Evolutionary conservation across 1,284 basidiomycete genomes (phyloP).

Genomic region (Puccinia horiana): DNA sequence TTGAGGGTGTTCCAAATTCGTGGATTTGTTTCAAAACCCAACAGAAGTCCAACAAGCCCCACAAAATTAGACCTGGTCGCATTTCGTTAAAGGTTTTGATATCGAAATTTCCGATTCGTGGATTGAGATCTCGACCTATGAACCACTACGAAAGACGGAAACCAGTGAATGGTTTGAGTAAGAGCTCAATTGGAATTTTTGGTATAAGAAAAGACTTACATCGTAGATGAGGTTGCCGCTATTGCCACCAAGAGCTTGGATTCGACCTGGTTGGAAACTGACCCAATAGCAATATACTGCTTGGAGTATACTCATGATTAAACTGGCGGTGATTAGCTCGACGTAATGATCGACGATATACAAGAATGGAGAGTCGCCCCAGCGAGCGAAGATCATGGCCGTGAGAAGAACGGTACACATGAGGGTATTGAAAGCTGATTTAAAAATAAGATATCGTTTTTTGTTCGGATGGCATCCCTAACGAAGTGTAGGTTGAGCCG

Average conservation of each 20-base stretch:
- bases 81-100: conserved; percentile 83
- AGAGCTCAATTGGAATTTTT: background rate
- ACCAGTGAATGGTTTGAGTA: background rate
- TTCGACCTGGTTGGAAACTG: conserved; percentile 67
- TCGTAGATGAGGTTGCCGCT: conserved; percentile 85
- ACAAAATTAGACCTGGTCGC: conserved; percentile 91
- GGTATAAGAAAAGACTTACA: conserved; percentile 63
- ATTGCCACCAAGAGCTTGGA: conserved; percentile 90
- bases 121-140: conserved; percentile 94
- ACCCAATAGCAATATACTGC: conserved; percentile 71
- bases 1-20: conserved; percentile 72
- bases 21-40: conserved; percentile 88
- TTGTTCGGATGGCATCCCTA: background rate
- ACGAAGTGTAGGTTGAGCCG: background rate
- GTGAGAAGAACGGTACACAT: conserved; percentile 74
- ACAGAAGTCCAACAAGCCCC: conserved; percentile 86
- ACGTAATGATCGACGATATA: conserved; percentile 90
- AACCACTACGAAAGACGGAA: conserved; percentile 70
- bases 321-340: conserved; percentile 79
- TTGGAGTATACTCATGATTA: conserved; percentile 77
- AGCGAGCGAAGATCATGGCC: conserved; percentile 69
- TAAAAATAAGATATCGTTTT: background rate
- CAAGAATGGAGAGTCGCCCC: conserved; percentile 78
- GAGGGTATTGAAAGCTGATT: conserved; percentile 79
- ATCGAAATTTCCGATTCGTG: conserved; percentile 79